Evolutionary conservation across 139 green algal genomes (phyloP).

Genomic region (Tetradesmus lagerheimii): DNA sequence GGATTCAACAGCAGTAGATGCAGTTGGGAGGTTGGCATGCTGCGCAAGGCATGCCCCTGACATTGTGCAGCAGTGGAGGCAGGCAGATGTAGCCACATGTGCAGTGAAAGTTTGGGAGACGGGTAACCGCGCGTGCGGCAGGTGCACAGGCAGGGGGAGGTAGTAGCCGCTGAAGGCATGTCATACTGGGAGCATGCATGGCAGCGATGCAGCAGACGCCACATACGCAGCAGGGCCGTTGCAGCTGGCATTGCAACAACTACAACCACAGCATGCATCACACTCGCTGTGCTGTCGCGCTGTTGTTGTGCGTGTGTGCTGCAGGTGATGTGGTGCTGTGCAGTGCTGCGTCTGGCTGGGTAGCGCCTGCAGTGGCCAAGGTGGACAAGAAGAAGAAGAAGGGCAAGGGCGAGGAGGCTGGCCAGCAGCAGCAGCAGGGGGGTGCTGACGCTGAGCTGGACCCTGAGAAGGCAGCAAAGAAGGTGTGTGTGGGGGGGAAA

Average conservation of each 20-base stretch:
- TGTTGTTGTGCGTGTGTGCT: neutral
- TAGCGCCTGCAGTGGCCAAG: slow-evolving; percentile 47
- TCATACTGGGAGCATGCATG: no score
- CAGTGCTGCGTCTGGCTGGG: slow-evolving; percentile 56
- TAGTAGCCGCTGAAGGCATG: no score
- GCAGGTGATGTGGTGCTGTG: slow-evolving; percentile 63
- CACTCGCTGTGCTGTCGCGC: neutral
- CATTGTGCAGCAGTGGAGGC: no score
- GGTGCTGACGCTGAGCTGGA: slow-evolving; percentile 51
- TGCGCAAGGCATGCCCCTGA: no score
- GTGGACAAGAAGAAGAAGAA: slow-evolving; percentile 71
- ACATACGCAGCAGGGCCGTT: neutral
- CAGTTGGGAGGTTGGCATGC: neutral
- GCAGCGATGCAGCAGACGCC: neutral
- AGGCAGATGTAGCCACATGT: no score
- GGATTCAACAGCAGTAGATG: neutral
- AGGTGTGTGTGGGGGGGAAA: slow-evolving; percentile 54
- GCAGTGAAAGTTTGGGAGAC: no score
- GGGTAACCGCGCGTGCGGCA: no score
- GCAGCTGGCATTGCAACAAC: neutral
- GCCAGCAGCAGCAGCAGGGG: slow-evolving; percentile 29
- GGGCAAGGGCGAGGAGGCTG: slow-evolving; percentile 11
- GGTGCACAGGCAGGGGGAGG: no score
- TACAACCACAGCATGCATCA: neutral
- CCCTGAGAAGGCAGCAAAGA: slow-evolving; percentile 84